Evolutionary conservation across 2,329 filamentous ascomycete genomes (phyloP).

Genomic region (Ophioceras dolichostomum): DNA sequence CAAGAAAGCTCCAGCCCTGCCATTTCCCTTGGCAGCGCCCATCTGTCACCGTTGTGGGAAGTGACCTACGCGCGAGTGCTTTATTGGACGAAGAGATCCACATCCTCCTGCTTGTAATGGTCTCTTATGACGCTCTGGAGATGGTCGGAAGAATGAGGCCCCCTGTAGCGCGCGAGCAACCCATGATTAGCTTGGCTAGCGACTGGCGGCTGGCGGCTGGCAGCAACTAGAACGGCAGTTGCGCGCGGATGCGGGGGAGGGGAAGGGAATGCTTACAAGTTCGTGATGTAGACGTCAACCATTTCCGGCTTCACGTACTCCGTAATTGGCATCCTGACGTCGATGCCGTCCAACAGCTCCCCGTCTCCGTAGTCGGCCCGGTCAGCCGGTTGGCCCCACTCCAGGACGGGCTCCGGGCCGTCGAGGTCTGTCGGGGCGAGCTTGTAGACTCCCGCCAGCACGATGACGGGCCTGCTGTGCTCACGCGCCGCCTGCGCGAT

Average conservation of each 20-base stretch:
- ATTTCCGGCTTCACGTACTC: conserved; percentile 71
- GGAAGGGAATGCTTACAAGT: too few relatives aligned
- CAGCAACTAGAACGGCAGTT: too few relatives aligned
- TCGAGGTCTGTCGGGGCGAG: conserved; percentile 78
- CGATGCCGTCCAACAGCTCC: conserved; percentile 62
- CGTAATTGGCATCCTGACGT: conserved; percentile 66
- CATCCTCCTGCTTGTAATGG: conserved; percentile 14
- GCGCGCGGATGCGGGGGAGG: conserved; percentile 13
- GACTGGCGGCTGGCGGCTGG: too few relatives aligned
- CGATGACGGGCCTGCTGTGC: conserved; percentile 73
- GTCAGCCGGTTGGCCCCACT: conserved; percentile 71
- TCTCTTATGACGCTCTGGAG: conserved; percentile 15
- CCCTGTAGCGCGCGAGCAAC: too few relatives aligned
- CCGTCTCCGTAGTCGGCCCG: conserved; percentile 72
- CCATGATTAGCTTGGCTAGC: too few relatives aligned
- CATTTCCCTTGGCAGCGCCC: too few relatives aligned
- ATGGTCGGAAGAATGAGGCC: conserved; percentile 18
- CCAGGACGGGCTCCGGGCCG: conserved; percentile 47
- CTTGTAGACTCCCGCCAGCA: conserved; percentile 86
- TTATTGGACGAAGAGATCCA: conserved; percentile 7
- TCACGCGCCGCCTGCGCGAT: conserved; percentile 78
- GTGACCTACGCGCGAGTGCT: too few relatives aligned
- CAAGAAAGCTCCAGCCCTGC: too few relatives aligned
- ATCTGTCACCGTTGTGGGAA: too few relatives aligned
- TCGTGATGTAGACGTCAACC: conserved; percentile 76